Base-by-base conservation (phyloP, 1,139 yeast genomes). In the Geotrichum bryndzae region DNA sequence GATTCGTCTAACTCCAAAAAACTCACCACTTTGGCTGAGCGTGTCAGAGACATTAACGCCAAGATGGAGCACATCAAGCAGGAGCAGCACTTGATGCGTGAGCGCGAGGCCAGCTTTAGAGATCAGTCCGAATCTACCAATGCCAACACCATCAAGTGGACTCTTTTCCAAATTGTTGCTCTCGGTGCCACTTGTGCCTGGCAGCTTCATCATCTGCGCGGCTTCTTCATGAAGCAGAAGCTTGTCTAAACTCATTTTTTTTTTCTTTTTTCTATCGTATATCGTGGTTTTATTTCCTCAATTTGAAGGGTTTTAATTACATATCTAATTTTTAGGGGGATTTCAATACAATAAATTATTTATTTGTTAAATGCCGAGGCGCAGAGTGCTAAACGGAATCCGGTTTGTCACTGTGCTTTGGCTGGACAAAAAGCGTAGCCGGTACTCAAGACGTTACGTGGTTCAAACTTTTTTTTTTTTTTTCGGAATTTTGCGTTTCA, bases 91-190 rank as follows among this genome's bases (percentile, higher is more conserved):
- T 77, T 85, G 64, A 84, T 87, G 72, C 79, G 92, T 66, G 88
- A 84, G 65, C 84, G 90, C 68, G 95, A 88, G 72, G 85, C 84
- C 11, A 72, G 72, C 53, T 88, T 87, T 74, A 78, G 95, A 70
- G 87, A 88, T 69, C 80, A 82, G 66, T 81, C 87, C 59, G 95
- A 88, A 73, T 66, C 79, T 25, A 86, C 88, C 6, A 86, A 87
- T 70, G 80, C 85, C 13, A 80, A 83, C 53, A 90, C 87, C 22
- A 82, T 85, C 59, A 75, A 81, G 70, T 87, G 90, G 90, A 80
- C 87, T 61, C 67, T 87, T 41, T 73, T 87, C 59, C 91, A 87
- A 74, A 67, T 85, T 45, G 67, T 81, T 58, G 85, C 84, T 1
- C 76, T 87, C 55, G 80, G 83, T 29, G 76, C 76, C 29, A 82